Base-by-base conservation (phyloP, 2,329 filamentous ascomycete species). In the Calonectria pseudoreteaudii region DNA sequence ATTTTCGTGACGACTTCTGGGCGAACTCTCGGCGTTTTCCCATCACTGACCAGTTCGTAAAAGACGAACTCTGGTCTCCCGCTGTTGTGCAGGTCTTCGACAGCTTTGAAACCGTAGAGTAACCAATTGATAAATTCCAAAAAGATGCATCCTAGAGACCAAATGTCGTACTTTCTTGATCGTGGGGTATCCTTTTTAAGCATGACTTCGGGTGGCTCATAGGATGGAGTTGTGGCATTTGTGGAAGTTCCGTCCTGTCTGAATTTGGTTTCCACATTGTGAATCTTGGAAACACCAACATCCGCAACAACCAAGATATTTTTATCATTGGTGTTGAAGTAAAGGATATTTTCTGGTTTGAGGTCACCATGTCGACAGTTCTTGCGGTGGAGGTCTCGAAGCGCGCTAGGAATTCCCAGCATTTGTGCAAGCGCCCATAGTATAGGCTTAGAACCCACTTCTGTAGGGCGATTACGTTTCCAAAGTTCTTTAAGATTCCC, bases 321-420 rank as follows among this genome's bases (percentile, higher is more conserved):
- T 16, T 20, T 14, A 0, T 20, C 23, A 0, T 71, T 10, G 0
- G 70, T n/a, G 0, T 26, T 64, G 44, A 78, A 78, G 18, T 72
- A 65, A 3, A 78, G 74, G 3, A 78, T 75, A 8, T 78, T 78
- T 13, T 76, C 68, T 0, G 76, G 76, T 14, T 78, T 78, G 10
- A 78, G 74, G 30, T 78, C 76, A 6, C 76, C 76, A 28, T 78
- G 76, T 8, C 76, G 74, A 2, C 65, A 68, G 36, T 69, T 77
- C 7, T 20, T 26, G 1, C 23, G 20, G 18, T 78, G 75, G 0
- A 78, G 34, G 6, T 74, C 76, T 0, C 58, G 30, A 20, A 78
- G 66, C 0, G 69, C 75, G 28, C 67, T 66, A 2, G 47, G 56
- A 2, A 78, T 65, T 0, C 76, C 76, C 1, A 74, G 68, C 47